Evolutionary conservation across 2,329 filamentous ascomycete genomes (phyloP).

Genomic region (Sclerotinia minor): DNA sequence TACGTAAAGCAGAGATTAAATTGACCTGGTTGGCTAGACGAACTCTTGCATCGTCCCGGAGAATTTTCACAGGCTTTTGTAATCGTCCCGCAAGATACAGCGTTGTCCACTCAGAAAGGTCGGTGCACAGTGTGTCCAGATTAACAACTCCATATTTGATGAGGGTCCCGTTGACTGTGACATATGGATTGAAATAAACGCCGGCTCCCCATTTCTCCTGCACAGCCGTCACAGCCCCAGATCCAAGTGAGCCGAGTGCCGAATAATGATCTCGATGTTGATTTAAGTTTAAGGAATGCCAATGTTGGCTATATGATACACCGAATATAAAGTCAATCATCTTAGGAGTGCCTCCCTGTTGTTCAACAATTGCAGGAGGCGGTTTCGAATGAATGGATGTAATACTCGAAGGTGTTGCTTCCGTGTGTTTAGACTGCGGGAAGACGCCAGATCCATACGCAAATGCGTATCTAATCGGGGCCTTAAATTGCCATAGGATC

Average conservation of each 20-base stretch:
- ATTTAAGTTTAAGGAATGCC: slow-evolving; percentile 88
- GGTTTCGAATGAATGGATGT: slow-evolving; percentile 75
- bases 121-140: slow-evolving; percentile 81
- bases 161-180: slow-evolving; percentile 90
- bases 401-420: slow-evolving; percentile 53
- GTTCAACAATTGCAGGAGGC: slow-evolving; percentile 75
- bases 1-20: slow-evolving; percentile 85
- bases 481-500: slow-evolving; percentile 86
- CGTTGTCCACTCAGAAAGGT: slow-evolving; percentile 89
- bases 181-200: slow-evolving; percentile 95
- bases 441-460: slow-evolving; percentile 98
- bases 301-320: slow-evolving; percentile 91
- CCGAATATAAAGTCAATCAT: slow-evolving; percentile 99
- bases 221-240: slow-evolving; percentile 77
- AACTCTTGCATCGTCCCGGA: slow-evolving; percentile 88
- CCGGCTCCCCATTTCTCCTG: slow-evolving; percentile 90
- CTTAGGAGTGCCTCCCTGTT: slow-evolving; percentile 85
- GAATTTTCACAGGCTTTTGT: slow-evolving; percentile 97
- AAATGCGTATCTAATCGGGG: slow-evolving; percentile 93
- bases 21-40: slow-evolving; percentile 96
- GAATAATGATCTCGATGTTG: slow-evolving; percentile 95
- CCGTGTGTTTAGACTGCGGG: slow-evolving; percentile 63
- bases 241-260: slow-evolving; percentile 77
- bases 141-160: slow-evolving; percentile 99
- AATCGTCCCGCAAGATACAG: slow-evolving; percentile 94